Conservation (phyloP, 1,284 basidiomycete species). For the Termitomyces sp. region DNA sequence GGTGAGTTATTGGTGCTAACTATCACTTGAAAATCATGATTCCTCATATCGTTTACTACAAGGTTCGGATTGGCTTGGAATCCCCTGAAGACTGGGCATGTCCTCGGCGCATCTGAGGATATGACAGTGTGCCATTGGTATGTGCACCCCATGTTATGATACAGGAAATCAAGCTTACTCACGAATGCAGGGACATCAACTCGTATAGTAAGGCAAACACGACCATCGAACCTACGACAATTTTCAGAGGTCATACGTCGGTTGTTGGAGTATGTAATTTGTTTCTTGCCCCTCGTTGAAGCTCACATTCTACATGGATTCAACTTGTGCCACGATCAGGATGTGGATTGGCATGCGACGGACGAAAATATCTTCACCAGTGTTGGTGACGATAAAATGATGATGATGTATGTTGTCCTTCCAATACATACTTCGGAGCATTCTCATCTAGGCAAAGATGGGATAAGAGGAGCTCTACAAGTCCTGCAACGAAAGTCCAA, state of each 20-base stretch:
- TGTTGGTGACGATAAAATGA: slow-evolving; percentile 94
- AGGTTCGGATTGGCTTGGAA: slow-evolving; percentile 96
- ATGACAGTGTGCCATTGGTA: slow-evolving; percentile 95
- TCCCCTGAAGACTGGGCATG: slow-evolving; percentile 75
- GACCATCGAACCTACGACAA: slow-evolving; percentile 74
- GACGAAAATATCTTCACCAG: slow-evolving; percentile 88
- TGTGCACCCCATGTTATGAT: slow-evolving; percentile 7
- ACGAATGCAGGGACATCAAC: slow-evolving; percentile 76
- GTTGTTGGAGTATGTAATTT: slow-evolving; percentile 75
- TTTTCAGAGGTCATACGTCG: slow-evolving; percentile 86
- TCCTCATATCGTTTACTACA: slow-evolving; percentile 11
- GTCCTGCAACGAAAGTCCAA: slow-evolving; percentile 71
- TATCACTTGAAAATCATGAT: background rate
- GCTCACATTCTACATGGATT: slow-evolving; percentile 3
- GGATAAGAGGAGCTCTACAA: slow-evolving; percentile 79
- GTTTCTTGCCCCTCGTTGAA: background rate
- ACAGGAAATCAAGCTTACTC: background rate
- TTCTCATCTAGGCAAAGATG: slow-evolving; percentile 53
- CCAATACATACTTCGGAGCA: slow-evolving; percentile 1
- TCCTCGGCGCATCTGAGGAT: slow-evolving; percentile 93
- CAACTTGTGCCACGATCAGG: slow-evolving; percentile 43
- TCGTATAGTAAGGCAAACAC: slow-evolving; percentile 80
- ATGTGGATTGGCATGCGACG: slow-evolving; percentile 93
- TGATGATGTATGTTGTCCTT: slow-evolving; percentile 68
- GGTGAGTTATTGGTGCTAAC: slow-evolving; percentile 46